A percentile compares a stretch with the other conserved stretches of the same genome.
Conservation (phyloP, 768 basidiomycete species). For the Leccinum olivaceopallidum region DNA sequence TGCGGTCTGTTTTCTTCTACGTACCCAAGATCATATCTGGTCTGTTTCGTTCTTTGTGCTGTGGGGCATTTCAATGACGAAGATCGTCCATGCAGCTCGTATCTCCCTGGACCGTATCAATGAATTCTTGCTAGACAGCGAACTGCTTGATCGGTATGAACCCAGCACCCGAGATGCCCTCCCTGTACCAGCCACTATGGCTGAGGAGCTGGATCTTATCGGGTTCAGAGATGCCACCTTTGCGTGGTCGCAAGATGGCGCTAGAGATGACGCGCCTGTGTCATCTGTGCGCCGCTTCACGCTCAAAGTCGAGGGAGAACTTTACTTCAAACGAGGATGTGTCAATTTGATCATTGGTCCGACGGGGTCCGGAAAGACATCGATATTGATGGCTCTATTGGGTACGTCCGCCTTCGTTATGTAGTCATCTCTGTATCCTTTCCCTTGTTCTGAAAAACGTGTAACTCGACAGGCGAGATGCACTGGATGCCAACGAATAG, state of each 20-base stretch:
- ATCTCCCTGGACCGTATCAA: conserved; percentile 8
- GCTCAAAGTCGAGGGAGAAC: not conserved
- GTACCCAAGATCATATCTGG: conserved; percentile 1
- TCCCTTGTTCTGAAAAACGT: not conserved
- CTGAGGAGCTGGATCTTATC: not conserved
- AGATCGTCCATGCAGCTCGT: not conserved
- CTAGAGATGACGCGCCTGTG: not conserved
- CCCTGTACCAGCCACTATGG: not conserved
- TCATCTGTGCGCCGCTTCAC: not conserved
- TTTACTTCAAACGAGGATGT: conserved; percentile 2
- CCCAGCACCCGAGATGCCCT: not conserved
- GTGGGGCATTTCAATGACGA: no score
- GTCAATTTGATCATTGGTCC: conserved; percentile 5
- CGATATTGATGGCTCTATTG: conserved; percentile 5
- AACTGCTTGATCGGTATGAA: conserved; percentile 6
- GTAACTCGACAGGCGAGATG: conserved; percentile 4
- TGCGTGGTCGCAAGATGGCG: not conserved
- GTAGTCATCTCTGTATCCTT: not conserved
- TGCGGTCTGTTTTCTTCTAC: conserved; percentile 1
- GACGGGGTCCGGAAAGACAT: conserved; percentile 5
- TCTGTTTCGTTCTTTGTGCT: not conserved
- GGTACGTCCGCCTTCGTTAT: not conserved
- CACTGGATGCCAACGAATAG: not conserved
- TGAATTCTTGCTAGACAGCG: conserved; percentile 1
- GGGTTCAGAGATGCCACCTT: conserved; percentile 4